Percentiles rank a stretch among this genome's conserved stretches.
Evolutionary conservation across 1,284 basidiomycete species (phyloP).

Genomic region (Trametes sp.): DNA sequence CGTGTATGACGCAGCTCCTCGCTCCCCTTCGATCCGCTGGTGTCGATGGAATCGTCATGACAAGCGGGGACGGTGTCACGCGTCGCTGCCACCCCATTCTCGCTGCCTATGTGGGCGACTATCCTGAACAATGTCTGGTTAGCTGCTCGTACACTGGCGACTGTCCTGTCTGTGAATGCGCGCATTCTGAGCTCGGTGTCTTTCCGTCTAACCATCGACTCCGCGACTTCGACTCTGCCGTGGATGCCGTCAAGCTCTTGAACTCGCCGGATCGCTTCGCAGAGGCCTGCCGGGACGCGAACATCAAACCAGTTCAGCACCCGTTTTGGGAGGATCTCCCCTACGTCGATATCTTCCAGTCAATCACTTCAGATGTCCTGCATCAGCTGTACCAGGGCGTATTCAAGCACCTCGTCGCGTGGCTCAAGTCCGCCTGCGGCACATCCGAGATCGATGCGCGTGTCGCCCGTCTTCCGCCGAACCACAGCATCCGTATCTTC

Average conservation of each 20-base stretch:
- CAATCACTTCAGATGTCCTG: constrained; percentile 41
- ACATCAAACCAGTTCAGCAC: constrained; percentile 17
- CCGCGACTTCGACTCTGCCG: constrained; percentile 6
- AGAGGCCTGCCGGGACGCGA: constrained; percentile 42
- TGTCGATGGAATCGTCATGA: constrained; percentile 41
- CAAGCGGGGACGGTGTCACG: constrained; percentile 44
- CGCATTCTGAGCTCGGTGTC: constrained; percentile 3
- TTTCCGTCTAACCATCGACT: constrained; percentile 1
- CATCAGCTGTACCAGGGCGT: constrained; percentile 45
- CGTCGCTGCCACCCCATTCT: constrained; percentile 39
- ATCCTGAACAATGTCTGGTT: constrained; percentile 39
- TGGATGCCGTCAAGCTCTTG: background rate
- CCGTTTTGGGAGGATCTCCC: constrained; percentile 44
- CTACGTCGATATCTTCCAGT: constrained; percentile 35
- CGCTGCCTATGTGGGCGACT: constrained; percentile 34
- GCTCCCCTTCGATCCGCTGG: constrained; percentile 43
- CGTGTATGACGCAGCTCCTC: constrained; percentile 41
- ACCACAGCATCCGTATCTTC: constrained; percentile 33
- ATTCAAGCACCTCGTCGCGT: constrained; percentile 40
- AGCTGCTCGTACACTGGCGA: constrained; percentile 33
- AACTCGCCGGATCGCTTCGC: background rate
- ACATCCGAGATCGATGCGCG: constrained; percentile 31
- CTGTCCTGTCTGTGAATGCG: constrained; percentile 32
- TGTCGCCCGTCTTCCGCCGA: constrained; percentile 22
- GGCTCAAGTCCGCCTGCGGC: constrained; percentile 26